Base-by-base conservation (phyloP, 129 eudicot species). In the Flaveria ramosissima region DNA sequence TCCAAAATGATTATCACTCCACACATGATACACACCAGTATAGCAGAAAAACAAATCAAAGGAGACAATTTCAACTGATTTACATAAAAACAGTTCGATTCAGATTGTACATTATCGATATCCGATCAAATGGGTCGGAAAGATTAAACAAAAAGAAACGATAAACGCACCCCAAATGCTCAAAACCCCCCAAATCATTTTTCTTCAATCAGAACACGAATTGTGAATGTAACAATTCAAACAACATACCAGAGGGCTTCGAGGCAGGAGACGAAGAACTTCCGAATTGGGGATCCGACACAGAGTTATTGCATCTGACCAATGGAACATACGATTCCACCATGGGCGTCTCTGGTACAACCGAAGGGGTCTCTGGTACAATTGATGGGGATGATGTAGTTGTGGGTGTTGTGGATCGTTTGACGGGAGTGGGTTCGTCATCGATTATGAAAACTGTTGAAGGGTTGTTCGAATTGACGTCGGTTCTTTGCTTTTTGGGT, bases 391-490 rank as follows among this genome's bases (percentile, higher is more conserved):
- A 24, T 7, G 66, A 45, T 8, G 48, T 2, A 45, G 39, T 6
- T 23, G 53, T 26, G 2, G 84, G 32, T 19, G 26, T 69, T 24
- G 68, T 23, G 21, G 76, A 62, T 15, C 62, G 24, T 61, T 88
- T 88, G 3, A 2, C 68, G 26, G 92, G 92, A 68, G 88, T 85
- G 3, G 88, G 83, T 27, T 88, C 93, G 73, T 88, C 93, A 77
- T 88, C 93, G 70, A 86, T 84, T 53, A 81, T 32, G 78, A 88
- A 72, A 19, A 88, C 86, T 36, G 86, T 32, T 16, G 70, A 48
- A 65, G 88, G 80, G 71, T 73, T 81, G 19, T 5, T 32, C 39
- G 86, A 73, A 66, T 50, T 50, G 61, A 52, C 39, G 14, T 43
- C 27, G 23, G 72, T 77, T 80, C 48, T 85, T 60, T 52, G 88